phyloP scores from a whole-genome alignment of 2,329 filamentous ascomycete genomes.

The Magnaporthiopsis rhizophila region DNA sequence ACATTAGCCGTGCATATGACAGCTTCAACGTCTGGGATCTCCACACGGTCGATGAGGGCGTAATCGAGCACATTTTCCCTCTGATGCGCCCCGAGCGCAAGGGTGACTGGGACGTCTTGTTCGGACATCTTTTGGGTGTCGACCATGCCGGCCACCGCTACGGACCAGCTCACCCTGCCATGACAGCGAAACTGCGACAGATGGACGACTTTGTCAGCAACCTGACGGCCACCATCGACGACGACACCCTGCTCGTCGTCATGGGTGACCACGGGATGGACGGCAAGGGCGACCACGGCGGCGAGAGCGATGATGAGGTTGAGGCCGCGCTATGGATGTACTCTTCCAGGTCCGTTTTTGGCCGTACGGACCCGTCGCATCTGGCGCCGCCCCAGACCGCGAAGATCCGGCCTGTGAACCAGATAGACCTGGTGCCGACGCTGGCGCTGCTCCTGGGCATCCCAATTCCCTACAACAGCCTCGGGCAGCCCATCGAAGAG shows the following conservation, averaged over 20 bases:
- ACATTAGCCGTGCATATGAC: slow-evolving; percentile 83
- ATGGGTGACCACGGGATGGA: slow-evolving; percentile 99
- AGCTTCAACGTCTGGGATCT: slow-evolving; percentile 98
- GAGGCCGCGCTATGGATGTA: slow-evolving; percentile 98
- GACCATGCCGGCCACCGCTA: slow-evolving; percentile 97
- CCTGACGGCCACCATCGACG: slow-evolving; percentile 65
- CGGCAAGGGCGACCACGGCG: slow-evolving; percentile 92
- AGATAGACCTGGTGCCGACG: slow-evolving; percentile 95
- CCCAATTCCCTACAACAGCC: slow-evolving; percentile 92
- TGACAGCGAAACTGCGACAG: slow-evolving; percentile 82
- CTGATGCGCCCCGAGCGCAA: slow-evolving; percentile 59
- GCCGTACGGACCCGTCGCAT: slow-evolving; percentile 54
- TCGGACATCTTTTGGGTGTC: slow-evolving; percentile 90
- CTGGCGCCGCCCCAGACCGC: slow-evolving; percentile 57
- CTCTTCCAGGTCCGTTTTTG: slow-evolving; percentile 79
- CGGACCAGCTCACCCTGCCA: slow-evolving; percentile 84
- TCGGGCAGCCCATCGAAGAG: slow-evolving; percentile 88
- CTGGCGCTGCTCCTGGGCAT: slow-evolving; percentile 80
- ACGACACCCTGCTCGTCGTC: slow-evolving; percentile 80
- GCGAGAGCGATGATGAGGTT: slow-evolving; percentile 92
- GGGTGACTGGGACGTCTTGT: slow-evolving; percentile 82
- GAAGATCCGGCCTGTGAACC: slow-evolving; percentile 66
- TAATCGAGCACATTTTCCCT: slow-evolving; percentile 83
- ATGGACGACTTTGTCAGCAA: slow-evolving; percentile 77
- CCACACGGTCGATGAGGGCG: slow-evolving; percentile 93